Evolutionary conservation across 352 stramenopile genomes (phyloP), one percentile per base, ranked within the genome.

Genomic region (Blastocystis sp.): DNA sequence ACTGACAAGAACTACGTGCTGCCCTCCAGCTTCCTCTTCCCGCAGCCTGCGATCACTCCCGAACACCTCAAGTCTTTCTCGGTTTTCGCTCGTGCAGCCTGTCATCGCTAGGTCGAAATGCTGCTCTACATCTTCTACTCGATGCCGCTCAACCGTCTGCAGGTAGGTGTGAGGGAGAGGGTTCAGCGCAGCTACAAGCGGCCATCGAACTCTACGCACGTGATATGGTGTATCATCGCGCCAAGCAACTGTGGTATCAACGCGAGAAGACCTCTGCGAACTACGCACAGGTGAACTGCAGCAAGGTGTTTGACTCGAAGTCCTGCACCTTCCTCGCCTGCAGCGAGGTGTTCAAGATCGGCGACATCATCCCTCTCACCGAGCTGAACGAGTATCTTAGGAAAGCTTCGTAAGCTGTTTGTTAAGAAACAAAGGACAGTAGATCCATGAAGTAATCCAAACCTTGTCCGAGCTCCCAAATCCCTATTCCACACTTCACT

Each of bases 401-500:
- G 53, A 43, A 47, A 39, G 41, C 55, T 34, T 20, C n/a, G 16
- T 41, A 11, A 34, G n/a, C 24, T 47, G n/a, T 55, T 47, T 85
- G 34, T 85, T 43, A 11, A 30, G 3, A 85, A 47, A 69, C 47
- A 69, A 47, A 18, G n/a, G 26, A 85, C 73, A 85, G 26, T 18
- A 85, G 43, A 68, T 85, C 73, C 20, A 69, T 30, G 53, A 89
- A 89, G 55, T 76, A 89, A 56, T 79, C 63, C 24, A 89, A 45
- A 5, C 78, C 78, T 45, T 89, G 78, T 6, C 78, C 78, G 30
- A 89, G n/a, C 53, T 89, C 78, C 78, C 78, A 89, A 65, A 89
- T 89, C 20, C 53, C 43, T 26, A 79, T 64, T 24, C 78, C 78
- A 47, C 63, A 79, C 18, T 89, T 73, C 20, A 76, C 18, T 7